A percentile compares a stretch with the other conserved stretches of the same genome.
Evolutionary conservation across 768 basidiomycete genomes (phyloP).

Genomic region (Phanerochaete carnosa): DNA sequence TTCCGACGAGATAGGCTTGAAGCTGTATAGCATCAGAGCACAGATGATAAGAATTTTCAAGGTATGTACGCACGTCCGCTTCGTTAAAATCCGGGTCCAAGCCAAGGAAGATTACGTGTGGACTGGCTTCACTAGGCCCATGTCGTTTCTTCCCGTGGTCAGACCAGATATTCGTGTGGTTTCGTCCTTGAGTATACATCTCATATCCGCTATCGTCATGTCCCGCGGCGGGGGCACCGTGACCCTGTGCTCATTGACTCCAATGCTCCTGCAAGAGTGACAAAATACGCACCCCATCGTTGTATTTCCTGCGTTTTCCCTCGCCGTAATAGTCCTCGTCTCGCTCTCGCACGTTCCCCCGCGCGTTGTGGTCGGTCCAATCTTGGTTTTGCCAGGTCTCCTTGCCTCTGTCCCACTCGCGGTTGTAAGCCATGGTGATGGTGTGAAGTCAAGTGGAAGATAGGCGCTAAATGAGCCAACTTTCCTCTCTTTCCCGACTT

Average conservation of each 20-base stretch:
- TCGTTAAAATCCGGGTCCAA: constrained; percentile 91
- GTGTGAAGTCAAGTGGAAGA: constrained; percentile 17
- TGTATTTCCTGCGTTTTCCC: constrained; percentile 76
- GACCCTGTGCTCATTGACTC: constrained; percentile 36
- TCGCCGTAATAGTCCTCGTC: constrained; percentile 71
- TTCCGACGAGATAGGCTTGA: constrained; percentile 69
- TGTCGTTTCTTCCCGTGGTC: constrained; percentile 65
- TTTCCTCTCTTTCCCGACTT: constrained; percentile 23
- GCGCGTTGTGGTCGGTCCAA: constrained; percentile 8
- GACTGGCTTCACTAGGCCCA: constrained; percentile 79
- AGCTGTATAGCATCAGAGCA: constrained; percentile 49
- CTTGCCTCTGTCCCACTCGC: constrained; percentile 88
- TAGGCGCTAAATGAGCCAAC: constrained; percentile 13
- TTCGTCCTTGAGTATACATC: constrained; percentile 24
- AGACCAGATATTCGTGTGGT: constrained; percentile 18
- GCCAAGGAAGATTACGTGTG: constrained; percentile 94
- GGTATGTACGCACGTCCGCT: constrained; percentile 74
- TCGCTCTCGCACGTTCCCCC: constrained; percentile 45
- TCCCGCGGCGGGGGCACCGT: constrained; percentile 43
- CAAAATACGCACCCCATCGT: constrained; percentile 59
- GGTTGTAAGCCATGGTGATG: constrained; percentile 59
- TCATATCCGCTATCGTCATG: constrained; percentile 45
- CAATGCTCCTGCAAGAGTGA: background rate
- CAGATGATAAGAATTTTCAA: constrained; percentile 20
- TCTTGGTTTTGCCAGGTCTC: constrained; percentile 28